Evolutionary conservation across 345 rosid genomes (phyloP).

Genomic region (Salix arbutifolia): DNA sequence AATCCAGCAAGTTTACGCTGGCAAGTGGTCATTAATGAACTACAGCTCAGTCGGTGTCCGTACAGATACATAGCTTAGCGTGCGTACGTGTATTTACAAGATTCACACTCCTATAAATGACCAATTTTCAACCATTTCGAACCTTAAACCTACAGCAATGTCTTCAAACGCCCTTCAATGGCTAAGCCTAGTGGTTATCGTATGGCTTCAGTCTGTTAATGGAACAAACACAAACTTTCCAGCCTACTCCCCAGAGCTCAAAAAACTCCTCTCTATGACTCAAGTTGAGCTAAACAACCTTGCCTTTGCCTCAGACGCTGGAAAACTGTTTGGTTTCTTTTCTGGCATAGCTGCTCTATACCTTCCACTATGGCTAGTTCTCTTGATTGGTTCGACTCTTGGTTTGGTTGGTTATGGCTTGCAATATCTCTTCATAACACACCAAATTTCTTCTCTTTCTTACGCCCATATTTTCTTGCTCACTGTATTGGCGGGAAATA

Average conservation of each 20-base stretch:
- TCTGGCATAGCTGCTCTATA: slow-evolving; percentile 71
- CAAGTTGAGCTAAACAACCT: slow-evolving; percentile 77
- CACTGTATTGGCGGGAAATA: slow-evolving; percentile 72
- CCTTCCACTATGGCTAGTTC: slow-evolving; percentile 72
- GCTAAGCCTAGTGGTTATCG: slow-evolving; percentile 66
- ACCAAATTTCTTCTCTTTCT: slow-evolving; percentile 39
- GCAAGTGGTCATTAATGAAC: too few relatives aligned
- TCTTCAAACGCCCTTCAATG: slow-evolving; percentile 44
- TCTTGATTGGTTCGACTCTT: slow-evolving; percentile 56
- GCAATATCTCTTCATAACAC: slow-evolving; percentile 59
- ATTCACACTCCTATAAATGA: neutral
- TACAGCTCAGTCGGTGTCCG: too few relatives aligned
- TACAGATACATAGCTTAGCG: too few relatives aligned
- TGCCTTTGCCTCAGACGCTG: slow-evolving; percentile 89
- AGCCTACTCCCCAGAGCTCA: slow-evolving; percentile 83
- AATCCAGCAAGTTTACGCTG: too few relatives aligned
- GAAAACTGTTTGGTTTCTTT: slow-evolving; percentile 80
- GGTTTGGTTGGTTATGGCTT: slow-evolving; percentile 73
- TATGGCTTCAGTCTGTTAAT: slow-evolving; percentile 75
- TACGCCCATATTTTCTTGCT: slow-evolving; percentile 57
- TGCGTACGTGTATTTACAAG: neutral
- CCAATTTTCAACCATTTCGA: neutral
- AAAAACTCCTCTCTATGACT: slow-evolving; percentile 60
- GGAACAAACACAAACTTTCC: slow-evolving; percentile 87
- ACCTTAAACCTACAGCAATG: slow-evolving; percentile 21